A percentile compares a stretch with the other conserved stretches of the same genome.
Evolutionary conservation across 495 filamentous ascomycete species (phyloP).

Genomic region (Lichenothelia convexa): DNA sequence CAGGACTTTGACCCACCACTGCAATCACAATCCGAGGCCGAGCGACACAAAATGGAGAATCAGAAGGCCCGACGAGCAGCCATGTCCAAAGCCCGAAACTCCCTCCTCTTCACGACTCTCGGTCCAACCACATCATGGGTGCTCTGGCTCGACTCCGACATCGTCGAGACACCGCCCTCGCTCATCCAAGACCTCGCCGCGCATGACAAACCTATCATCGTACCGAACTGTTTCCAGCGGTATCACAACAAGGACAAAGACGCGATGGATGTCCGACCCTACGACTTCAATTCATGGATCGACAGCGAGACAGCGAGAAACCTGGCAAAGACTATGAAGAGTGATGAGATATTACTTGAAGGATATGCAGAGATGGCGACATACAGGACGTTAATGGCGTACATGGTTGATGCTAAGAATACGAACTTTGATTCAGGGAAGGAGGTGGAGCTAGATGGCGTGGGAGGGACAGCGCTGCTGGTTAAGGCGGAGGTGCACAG

Average conservation of each 20-base stretch:
- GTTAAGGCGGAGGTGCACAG: conserved; percentile 96
- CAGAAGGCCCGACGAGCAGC: conserved; percentile 73
- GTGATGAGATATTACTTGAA: conserved; percentile 83
- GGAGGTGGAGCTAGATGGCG: conserved; percentile 67
- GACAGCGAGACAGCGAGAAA: conserved; percentile 62
- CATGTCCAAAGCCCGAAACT: conserved; percentile 87
- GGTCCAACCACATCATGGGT: conserved; percentile 93
- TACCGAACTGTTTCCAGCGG: conserved; percentile 89
- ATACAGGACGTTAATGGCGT: conserved; percentile 84
- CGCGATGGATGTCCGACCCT: conserved; percentile 55
- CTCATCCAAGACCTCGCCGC: conserved; percentile 84
- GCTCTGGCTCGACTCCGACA: conserved; percentile 85
- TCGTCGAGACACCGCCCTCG: conserved; percentile 68
- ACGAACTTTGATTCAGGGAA: conserved; percentile 38
- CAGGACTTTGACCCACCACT: conserved; percentile 87
- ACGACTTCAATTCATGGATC: conserved; percentile 95
- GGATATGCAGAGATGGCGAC: conserved; percentile 86
- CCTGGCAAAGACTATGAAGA: conserved; percentile 59
- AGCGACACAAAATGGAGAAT: conserved; percentile 74
- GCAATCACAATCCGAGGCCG: conserved; percentile 62
- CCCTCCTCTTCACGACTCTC: conserved; percentile 87
- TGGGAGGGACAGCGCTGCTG: conserved; percentile 81
- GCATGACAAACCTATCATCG: conserved; percentile 74
- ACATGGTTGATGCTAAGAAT: conserved; percentile 38
- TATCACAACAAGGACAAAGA: conserved; percentile 57